phyloP scores from a whole-genome alignment of 768 basidiomycete genomes.

The Mrakia blollopis region DNA sequence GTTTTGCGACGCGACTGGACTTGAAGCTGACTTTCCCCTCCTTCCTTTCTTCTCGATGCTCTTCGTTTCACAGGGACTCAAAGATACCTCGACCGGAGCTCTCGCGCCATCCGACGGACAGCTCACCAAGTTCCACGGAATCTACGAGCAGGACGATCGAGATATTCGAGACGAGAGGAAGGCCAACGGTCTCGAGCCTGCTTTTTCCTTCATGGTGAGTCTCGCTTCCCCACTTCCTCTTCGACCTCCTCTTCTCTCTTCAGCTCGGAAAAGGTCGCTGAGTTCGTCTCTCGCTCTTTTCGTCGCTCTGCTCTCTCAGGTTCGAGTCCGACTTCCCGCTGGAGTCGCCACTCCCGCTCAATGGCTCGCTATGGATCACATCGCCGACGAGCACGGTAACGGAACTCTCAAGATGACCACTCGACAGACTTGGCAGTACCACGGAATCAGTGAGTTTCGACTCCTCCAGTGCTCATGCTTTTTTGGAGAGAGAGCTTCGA shows the following conservation, averaged over 20 bases:
- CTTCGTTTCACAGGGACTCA: conserved; percentile 56
- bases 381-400: conserved; percentile 89
- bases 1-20: not conserved
- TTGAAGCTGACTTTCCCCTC: not conserved
- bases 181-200: conserved; percentile 86
- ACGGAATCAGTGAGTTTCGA: conserved; percentile 62
- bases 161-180: conserved; percentile 96
- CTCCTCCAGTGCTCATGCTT: too few relatives aligned
- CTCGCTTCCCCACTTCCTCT: not conserved
- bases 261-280: not conserved
- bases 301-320: not conserved
- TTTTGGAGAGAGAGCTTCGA: not conserved
- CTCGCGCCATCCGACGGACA: conserved; percentile 85
- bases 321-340: conserved; percentile 90
- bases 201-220: conserved; percentile 86
- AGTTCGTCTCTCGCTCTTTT: not conserved
- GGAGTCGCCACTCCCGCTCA: conserved; percentile 88
- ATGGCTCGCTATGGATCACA: conserved; percentile 93
- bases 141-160: conserved; percentile 67
- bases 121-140: conserved; percentile 80
- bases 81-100: conserved; percentile 80
- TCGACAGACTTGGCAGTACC: conserved; percentile 97
- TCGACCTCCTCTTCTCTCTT: not conserved
- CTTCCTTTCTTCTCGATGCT: not conserved
- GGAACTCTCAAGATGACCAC: conserved; percentile 97